Percentiles rank a stretch among this genome's conserved stretches.
These are phyloP conservation scores for Verticillium isaacii DNA, from an alignment of 2,329 filamentous ascomycete species.

Conservation along the genomic window DNA sequence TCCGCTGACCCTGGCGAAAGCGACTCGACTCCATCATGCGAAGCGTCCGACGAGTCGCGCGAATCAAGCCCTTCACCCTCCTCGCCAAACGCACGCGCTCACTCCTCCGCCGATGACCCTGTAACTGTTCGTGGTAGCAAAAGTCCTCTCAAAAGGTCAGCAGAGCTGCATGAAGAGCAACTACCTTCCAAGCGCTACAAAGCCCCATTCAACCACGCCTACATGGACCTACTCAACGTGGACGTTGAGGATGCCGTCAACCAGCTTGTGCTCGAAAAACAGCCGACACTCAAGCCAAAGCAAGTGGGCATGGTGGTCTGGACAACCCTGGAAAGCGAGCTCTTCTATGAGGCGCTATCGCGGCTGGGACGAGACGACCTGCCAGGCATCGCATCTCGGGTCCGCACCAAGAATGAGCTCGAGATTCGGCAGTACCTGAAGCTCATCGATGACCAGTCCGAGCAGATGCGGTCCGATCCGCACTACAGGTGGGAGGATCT, in stretches of 20 bases:
- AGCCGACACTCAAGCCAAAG: slow-evolving; percentile 6
- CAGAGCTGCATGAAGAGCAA: background rate
- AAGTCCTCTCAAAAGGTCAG: background rate
- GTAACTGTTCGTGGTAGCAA: background rate
- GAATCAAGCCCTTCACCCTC: background rate
- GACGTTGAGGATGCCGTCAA: slow-evolving; percentile 51
- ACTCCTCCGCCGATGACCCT: background rate
- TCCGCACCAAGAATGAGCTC: slow-evolving; percentile 67
- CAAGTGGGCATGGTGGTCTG: slow-evolving; percentile 64
- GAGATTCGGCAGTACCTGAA: slow-evolving; percentile 70
- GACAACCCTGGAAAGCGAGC: slow-evolving; percentile 65
- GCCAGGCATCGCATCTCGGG: slow-evolving; percentile 53
- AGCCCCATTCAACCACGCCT: slow-evolving; percentile 37
- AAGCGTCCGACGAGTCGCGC: background rate
- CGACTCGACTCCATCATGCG: background rate
- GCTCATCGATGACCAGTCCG: slow-evolving; percentile 43
- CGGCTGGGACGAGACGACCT: slow-evolving; percentile 61
- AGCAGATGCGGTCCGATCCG: slow-evolving; percentile 7
- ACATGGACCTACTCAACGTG: slow-evolving; percentile 49
- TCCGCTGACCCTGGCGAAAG: background rate
- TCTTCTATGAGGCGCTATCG: slow-evolving; percentile 62
- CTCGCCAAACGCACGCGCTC: background rate
- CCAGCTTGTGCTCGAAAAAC: slow-evolving; percentile 25
- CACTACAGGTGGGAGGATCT: slow-evolving; percentile 19
- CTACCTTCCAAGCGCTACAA: slow-evolving; percentile 40